A percentile compares a stretch with the other conserved stretches of the same genome.
phyloP scores from a whole-genome alignment of 202 grass and related monocot genomes.

The Carex sylvatica region DNA sequence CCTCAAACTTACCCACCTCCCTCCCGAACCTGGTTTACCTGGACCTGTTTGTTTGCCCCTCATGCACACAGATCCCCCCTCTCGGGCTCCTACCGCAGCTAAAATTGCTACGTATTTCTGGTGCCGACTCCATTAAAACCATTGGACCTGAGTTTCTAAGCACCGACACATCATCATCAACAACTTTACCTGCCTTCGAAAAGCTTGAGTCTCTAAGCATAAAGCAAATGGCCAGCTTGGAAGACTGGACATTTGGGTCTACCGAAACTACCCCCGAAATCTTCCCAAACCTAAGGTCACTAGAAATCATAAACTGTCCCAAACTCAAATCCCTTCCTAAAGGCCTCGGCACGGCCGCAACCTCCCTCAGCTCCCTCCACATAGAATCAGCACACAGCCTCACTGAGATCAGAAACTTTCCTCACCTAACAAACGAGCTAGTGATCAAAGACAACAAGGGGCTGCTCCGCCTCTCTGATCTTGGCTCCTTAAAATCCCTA shows the following conservation, averaged over 20 bases:
- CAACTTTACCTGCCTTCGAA: slow-evolving; percentile 43
- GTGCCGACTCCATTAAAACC: slow-evolving; percentile 44
- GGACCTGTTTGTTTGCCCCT: slow-evolving; percentile 50
- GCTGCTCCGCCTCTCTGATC: slow-evolving; percentile 49
- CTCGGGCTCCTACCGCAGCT: slow-evolving; percentile 63
- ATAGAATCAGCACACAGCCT: slow-evolving; percentile 50
- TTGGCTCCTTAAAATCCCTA: slow-evolving; percentile 38
- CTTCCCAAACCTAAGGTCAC: slow-evolving; percentile 58
- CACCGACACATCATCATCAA: slow-evolving; percentile 23
- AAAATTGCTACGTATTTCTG: slow-evolving; percentile 51
- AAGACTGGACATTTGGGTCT: slow-evolving; percentile 57
- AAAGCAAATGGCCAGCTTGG: slow-evolving; percentile 62
- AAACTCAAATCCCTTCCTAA: slow-evolving; percentile 80
- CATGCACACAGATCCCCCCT: slow-evolving; percentile 55
- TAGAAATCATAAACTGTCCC: slow-evolving; percentile 58
- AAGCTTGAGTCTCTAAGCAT: slow-evolving; percentile 64
- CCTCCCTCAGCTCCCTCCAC: slow-evolving; percentile 37
- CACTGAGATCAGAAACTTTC: slow-evolving; percentile 64
- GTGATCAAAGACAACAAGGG: slow-evolving; percentile 59
- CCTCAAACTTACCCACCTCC: slow-evolving; percentile 43
- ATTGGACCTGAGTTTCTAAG: slow-evolving; percentile 71
- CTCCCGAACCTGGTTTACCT: slow-evolving; percentile 55
- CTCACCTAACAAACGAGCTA: slow-evolving; percentile 45
- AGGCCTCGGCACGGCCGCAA: slow-evolving; percentile 41
- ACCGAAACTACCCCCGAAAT: slow-evolving; percentile 33